Conservation (phyloP, 805 yeast genomes). For the Metschnikowia orientalis region DNA sequence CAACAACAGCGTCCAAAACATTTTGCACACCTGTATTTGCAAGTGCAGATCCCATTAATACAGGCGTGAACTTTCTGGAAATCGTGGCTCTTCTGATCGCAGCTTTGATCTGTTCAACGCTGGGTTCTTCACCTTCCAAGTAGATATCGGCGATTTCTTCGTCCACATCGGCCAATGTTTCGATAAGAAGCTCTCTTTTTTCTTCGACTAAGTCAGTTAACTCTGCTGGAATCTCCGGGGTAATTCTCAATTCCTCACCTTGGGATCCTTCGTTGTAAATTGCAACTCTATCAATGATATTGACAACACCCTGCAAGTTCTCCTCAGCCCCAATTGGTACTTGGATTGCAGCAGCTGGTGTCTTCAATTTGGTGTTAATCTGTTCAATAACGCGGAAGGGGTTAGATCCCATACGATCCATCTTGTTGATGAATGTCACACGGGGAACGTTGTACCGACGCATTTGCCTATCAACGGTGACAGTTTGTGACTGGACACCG, state of each 20-base stretch:
- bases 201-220: constrained; percentile 82
- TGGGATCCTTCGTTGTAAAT: constrained; percentile 84
- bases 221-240: constrained; percentile 69
- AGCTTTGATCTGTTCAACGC: constrained; percentile 72
- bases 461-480: constrained; percentile 98
- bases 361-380: constrained; percentile 77
- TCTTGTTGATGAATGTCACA: constrained; percentile 91
- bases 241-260: constrained; percentile 71
- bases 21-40: constrained; percentile 96
- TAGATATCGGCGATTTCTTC: constrained; percentile 94
- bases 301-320: constrained; percentile 82
- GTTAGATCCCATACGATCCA: constrained; percentile 99
- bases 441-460: constrained; percentile 96
- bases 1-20: constrained; percentile 92
- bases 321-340: constrained; percentile 96
- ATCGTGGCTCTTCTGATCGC: constrained; percentile 95
- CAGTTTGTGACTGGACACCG: constrained; percentile 98
- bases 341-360: constrained; percentile 96
- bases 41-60: constrained; percentile 97
- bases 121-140: constrained; percentile 86
- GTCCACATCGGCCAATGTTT: constrained; percentile 95
- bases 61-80: constrained; percentile 96
- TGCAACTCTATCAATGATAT: constrained; percentile 83
- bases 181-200: constrained; percentile 79
- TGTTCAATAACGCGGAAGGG: constrained; percentile 95